These are phyloP conservation scores for Tricharina praecox DNA, from an alignment of 495 filamentous ascomycete genomes.

Conservation along the genomic window DNA sequence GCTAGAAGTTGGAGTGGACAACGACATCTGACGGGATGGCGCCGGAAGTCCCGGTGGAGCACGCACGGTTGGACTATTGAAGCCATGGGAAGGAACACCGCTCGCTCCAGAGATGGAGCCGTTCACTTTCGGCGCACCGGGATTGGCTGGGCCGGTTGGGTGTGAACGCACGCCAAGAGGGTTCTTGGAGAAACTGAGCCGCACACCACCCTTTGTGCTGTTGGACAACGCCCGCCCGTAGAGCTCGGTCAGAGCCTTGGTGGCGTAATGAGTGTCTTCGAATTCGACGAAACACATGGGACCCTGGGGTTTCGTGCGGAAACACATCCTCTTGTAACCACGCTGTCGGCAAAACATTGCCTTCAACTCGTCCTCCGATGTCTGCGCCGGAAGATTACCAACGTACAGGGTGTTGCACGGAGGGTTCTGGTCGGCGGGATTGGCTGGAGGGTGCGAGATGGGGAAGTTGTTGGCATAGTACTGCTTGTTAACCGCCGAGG, in stretches of 20 bases:
- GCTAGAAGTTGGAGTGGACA: slow-evolving; percentile 10
- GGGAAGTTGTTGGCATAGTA: slow-evolving; percentile 32
- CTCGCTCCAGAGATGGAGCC: slow-evolving; percentile 5
- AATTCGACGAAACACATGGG: slow-evolving; percentile 99
- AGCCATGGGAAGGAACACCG: slow-evolving; percentile 15
- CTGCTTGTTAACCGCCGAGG: slow-evolving; percentile 8
- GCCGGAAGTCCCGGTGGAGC: slow-evolving; percentile 23
- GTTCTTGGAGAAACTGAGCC: slow-evolving; percentile 97
- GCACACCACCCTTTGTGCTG: slow-evolving; percentile 87
- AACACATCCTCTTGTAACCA: slow-evolving; percentile 90
- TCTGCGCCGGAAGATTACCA: slow-evolving; percentile 84
- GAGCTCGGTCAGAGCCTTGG: slow-evolving; percentile 78
- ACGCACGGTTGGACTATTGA: slow-evolving; percentile 16
- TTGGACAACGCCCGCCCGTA: slow-evolving; percentile 83
- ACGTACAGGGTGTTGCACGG: slow-evolving; percentile 98
- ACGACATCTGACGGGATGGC: slow-evolving; percentile 16
- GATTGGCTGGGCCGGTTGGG: slow-evolving; percentile 6
- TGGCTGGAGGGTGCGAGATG: slow-evolving; percentile 42
- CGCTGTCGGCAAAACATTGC: slow-evolving; percentile 85
- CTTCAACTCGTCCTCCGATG: slow-evolving; percentile 92
- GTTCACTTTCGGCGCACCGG: slow-evolving; percentile 6
- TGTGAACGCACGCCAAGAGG: slow-evolving; percentile 66
- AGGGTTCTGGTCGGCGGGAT: slow-evolving; percentile 92
- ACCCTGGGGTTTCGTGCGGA: slow-evolving; percentile 94
- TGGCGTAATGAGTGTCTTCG: slow-evolving; percentile 84